These are phyloP conservation scores for Paraphaeosphaeria minitans DNA, from an alignment of 2,329 filamentous ascomycete genomes.

Conservation along the genomic window DNA sequence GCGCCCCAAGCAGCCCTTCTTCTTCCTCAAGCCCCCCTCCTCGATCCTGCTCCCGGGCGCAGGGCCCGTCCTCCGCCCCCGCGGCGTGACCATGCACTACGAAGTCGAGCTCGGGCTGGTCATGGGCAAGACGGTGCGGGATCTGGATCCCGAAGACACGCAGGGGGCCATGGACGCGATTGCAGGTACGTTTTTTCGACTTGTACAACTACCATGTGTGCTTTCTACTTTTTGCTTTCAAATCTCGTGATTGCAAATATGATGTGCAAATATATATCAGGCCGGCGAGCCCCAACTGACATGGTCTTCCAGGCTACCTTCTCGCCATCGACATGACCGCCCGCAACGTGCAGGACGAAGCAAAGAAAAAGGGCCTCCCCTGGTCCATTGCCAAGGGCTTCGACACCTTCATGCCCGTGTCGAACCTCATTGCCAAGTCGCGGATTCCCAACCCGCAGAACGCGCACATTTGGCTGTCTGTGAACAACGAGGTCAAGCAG, in stretches of 20 bases:
- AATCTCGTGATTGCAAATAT: not conserved
- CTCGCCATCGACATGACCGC: constrained; percentile 97
- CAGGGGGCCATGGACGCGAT: constrained; percentile 81
- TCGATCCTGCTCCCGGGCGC: constrained; percentile 80
- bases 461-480: constrained; percentile 81
- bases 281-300: not conserved
- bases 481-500: constrained; percentile 81
- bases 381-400: constrained; percentile 98
- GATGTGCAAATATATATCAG: not conserved
- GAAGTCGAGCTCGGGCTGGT: constrained; percentile 93
- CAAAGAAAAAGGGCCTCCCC: constrained; percentile 94
- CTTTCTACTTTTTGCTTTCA: too few species aligned
- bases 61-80: constrained; percentile 80
- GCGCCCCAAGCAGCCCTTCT: constrained; percentile 93
- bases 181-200: constrained; percentile 67
- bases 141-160: constrained; percentile 75
- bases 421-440: constrained; percentile 77
- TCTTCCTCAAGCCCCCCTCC: constrained; percentile 94
- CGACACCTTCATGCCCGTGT: constrained; percentile 93
- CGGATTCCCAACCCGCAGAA: constrained; percentile 86
- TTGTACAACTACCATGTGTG: not conserved
- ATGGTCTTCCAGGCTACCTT: constrained; percentile 68
- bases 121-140: constrained; percentile 78
- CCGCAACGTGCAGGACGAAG: constrained; percentile 92
- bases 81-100: constrained; percentile 85